Evolutionary conservation across 441 rosid species (phyloP).

Genomic region (Eugenia klotzschiana): DNA sequence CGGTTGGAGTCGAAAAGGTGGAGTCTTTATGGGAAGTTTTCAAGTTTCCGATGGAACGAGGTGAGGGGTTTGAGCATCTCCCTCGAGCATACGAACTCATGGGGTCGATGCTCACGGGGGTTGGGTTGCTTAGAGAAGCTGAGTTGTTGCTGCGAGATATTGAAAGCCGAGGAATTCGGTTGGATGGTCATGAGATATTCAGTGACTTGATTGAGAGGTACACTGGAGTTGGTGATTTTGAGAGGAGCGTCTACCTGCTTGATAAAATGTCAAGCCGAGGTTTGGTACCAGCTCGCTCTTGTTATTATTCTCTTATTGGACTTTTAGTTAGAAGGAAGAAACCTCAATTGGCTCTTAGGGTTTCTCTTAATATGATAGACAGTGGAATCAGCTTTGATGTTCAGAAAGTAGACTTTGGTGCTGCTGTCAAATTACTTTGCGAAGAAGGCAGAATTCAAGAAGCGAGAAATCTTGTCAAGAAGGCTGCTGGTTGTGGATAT

Average conservation of each 20-base stretch:
- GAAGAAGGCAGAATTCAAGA: slow-evolving; percentile 42
- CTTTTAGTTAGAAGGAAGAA: slow-evolving; percentile 32
- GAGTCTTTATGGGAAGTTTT: slow-evolving; percentile 53
- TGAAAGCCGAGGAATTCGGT: slow-evolving; percentile 26
- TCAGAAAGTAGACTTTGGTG: slow-evolving; percentile 18
- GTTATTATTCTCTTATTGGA: slow-evolving; percentile 32
- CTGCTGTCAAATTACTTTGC: slow-evolving; percentile 45
- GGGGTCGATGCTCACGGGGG: slow-evolving; percentile 42
- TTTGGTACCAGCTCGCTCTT: slow-evolving; percentile 24
- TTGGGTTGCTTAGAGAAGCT: slow-evolving; percentile 45
- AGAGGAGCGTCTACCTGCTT: slow-evolving; percentile 38
- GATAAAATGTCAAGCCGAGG: slow-evolving; percentile 31
- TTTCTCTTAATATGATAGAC: slow-evolving; percentile 43
- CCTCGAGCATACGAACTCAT: slow-evolving; percentile 38
- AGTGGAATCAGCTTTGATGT: slow-evolving; percentile 7
- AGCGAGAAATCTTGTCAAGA: slow-evolving; percentile 47
- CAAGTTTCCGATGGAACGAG: slow-evolving; percentile 27
- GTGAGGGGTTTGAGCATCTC: slow-evolving; percentile 43
- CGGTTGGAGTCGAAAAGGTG: slow-evolving; percentile 26
- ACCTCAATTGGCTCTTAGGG: slow-evolving; percentile 28
- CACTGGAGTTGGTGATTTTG: slow-evolving; percentile 25
- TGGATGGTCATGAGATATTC: slow-evolving; percentile 22
- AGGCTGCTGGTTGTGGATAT: slow-evolving; percentile 34
- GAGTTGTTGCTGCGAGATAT: slow-evolving; percentile 40
- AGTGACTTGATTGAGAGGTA: slow-evolving; percentile 41